phyloP scores from a whole-genome alignment of 1,284 basidiomycete species.

The Pseudozyma hubeiensis region DNA sequence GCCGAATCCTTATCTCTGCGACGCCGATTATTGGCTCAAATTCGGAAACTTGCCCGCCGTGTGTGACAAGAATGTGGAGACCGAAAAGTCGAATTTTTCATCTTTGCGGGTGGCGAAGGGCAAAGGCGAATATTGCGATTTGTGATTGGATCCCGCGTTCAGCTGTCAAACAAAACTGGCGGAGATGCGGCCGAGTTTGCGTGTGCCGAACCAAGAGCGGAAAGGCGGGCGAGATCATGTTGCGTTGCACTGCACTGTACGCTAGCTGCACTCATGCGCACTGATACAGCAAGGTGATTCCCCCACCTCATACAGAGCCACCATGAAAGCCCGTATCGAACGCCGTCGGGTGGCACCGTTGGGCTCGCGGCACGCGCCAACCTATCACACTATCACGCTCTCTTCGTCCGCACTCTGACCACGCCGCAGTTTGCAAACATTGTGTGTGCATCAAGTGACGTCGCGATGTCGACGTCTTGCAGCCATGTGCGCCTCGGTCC shows the following conservation, averaged over 20 bases:
- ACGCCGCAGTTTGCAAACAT: no score
- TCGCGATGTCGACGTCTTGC: no score
- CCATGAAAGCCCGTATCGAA: no score
- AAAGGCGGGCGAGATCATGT: no score
- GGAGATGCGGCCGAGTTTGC: slow-evolving; percentile 3
- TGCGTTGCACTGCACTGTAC: no score
- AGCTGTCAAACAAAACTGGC: neutral
- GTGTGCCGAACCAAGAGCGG: neutral
- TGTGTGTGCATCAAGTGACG: no score
- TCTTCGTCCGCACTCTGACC: neutral
- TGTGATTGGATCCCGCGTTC: slow-evolving; percentile 1
- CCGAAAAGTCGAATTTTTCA: neutral
- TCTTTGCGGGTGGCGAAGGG: no score
- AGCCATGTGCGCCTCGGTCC: no score
- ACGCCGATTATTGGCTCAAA: neutral
- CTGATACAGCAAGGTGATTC: neutral
- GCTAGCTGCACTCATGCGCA: no score
- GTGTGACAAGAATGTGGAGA: neutral
- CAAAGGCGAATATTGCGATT: neutral
- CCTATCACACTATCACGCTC: neutral
- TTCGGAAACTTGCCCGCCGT: slow-evolving; percentile 1
- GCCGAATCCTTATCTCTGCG: neutral
- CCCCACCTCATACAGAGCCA: no score
- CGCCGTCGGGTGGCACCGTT: no score
- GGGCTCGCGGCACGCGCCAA: no score